Base-by-base conservation (phyloP, 2,329 filamentous ascomycete genomes). In the Parafenestella ontariensis region DNA sequence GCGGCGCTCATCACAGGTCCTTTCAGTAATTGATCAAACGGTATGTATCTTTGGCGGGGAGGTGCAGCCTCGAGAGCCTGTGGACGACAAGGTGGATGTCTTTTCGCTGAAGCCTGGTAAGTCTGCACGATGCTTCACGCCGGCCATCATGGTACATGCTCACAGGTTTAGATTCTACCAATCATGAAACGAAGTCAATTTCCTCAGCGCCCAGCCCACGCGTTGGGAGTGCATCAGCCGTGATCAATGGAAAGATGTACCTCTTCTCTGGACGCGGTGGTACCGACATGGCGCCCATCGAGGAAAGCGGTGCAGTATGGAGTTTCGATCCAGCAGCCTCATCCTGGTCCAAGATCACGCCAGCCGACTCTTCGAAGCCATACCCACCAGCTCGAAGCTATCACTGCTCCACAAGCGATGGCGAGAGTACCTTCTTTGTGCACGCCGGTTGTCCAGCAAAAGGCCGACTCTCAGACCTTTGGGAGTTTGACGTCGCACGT, bases 21-120 rank as follows among this genome's bases (percentile, higher is more conserved):
- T 92, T 62, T 83, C 90, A 39, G 79, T 89, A 36, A 75, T 88
- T 20, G 79, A 77, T 41, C 78, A 82, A 13, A 81, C 78, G n/a
- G 82, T 84, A 40, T 89, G 86, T 73, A 81, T 96, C 65, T 96
- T 92, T 69, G 91, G 92, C 55, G 92, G 91, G 62, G 91, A 95
- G 73, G 75, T 87, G 45, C 77, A 80, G 41, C 83, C 89, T 3
- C 82, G 87, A 43, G 78, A 90, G 68, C 88, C 89, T 6, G 82
- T 88, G 51, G 89, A 92, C 76, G 91, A 91, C 69, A 81, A 87
- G 62, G 82, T 95, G 72, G 88, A 92, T 70, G 77, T 86, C 48
- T 68, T 94, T 42, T 81, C 81, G 0, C 76, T 92, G 20, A 42
- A 58, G 23, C 36, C 62, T 50, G 62, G 65, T 70, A 63, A 17